Evolutionary conservation across 768 basidiomycete genomes (phyloP).

Genomic region (Lentinus brumalis): DNA sequence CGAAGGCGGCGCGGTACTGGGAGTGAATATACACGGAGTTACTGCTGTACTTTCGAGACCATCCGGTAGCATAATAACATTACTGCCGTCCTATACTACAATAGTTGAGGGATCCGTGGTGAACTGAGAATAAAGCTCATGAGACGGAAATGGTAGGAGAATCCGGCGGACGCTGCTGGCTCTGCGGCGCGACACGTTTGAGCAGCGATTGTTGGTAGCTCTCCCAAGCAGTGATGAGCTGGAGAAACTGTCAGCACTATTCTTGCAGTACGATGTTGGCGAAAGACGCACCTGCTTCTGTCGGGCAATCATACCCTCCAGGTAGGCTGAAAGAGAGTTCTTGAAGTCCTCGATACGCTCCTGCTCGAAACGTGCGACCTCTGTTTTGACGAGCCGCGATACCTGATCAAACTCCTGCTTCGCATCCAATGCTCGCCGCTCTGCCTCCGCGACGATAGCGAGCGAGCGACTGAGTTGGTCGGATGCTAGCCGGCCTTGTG

Average conservation of each 20-base stretch:
- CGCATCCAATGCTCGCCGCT: conserved; percentile 79
- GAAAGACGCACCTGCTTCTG: conserved; percentile 57
- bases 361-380: conserved; percentile 88
- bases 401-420: conserved; percentile 89
- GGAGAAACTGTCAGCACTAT: not conserved
- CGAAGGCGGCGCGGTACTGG: conserved; percentile 75
- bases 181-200: conserved; percentile 40
- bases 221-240: conserved; percentile 83
- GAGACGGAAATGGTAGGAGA: conserved; percentile 3
- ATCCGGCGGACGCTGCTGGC: conserved; percentile 12
- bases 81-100: not conserved
- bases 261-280: not conserved
- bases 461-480: conserved; percentile 77
- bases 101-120: not conserved
- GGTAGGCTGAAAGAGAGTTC: conserved; percentile 73
- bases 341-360: conserved; percentile 96
- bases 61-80: not conserved
- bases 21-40: conserved; percentile 44
- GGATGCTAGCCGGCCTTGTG: conserved; percentile 69
- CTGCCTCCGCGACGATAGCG: conserved; percentile 84
- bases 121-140: not conserved
- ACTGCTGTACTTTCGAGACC: not conserved
- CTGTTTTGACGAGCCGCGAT: conserved; percentile 84
- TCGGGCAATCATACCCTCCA: conserved; percentile 83
- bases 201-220: conserved; percentile 75